Percentiles rank a stretch among this genome's conserved stretches.
Evolutionary conservation across 352 stramenopile genomes (phyloP).

Genomic region (Globisporangium paroecandrum): DNA sequence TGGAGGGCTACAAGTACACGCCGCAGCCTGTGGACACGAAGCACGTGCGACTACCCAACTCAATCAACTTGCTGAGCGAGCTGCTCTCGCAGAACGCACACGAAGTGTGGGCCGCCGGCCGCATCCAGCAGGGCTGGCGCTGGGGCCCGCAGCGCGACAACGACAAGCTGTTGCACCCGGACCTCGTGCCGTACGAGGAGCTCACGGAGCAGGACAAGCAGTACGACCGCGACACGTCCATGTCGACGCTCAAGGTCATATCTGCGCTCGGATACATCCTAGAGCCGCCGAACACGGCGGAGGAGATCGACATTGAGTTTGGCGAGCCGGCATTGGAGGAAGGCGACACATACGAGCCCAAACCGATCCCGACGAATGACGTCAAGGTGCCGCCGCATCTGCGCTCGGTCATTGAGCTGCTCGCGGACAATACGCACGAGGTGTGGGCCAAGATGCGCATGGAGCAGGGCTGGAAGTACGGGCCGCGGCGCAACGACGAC

Average conservation of each 20-base stretch:
- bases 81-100: too few relatives aligned
- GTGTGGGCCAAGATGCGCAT: constrained; percentile 83
- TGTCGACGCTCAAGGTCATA: constrained; percentile 77
- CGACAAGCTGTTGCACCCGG: too few relatives aligned
- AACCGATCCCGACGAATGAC: constrained; percentile 29
- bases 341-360: constrained; percentile 47
- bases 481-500: constrained; percentile 53
- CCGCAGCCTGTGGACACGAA: too few relatives aligned
- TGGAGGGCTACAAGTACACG: too few relatives aligned
- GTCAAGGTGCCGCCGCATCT: constrained; percentile 60
- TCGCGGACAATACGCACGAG: constrained; percentile 80
- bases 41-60: too few relatives aligned
- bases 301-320: constrained; percentile 60
- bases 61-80: too few relatives aligned
- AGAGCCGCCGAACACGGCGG: constrained; percentile 42
- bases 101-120: too few relatives aligned
- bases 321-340: constrained; percentile 38
- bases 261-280: constrained; percentile 69
- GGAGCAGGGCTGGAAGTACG: constrained; percentile 75
- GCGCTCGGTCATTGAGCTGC: constrained; percentile 64
- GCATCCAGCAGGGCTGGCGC: too few relatives aligned
- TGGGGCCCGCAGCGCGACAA: too few relatives aligned
- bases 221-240: constrained; percentile 79
- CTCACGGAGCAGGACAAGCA: constrained; percentile 77
- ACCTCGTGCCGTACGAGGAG: constrained; percentile 69